phyloP scores from a whole-genome alignment of 768 basidiomycete genomes.

The Agrocybe praecox region DNA sequence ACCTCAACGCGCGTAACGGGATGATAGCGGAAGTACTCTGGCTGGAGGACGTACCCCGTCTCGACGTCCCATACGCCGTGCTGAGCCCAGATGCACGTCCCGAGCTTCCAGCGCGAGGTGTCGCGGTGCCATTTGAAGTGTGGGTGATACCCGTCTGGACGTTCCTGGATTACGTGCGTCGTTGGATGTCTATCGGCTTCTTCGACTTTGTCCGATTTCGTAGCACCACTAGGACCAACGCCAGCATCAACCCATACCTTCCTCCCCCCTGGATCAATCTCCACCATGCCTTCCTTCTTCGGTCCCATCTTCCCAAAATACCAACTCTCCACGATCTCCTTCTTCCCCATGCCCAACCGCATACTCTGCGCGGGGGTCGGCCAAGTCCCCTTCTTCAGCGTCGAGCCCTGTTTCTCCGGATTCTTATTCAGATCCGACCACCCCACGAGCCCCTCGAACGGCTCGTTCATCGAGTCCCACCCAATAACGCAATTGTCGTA shows the following conservation, averaged over 20 bases:
- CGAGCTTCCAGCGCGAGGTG: constrained; percentile 63
- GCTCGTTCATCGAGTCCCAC: constrained; percentile 98
- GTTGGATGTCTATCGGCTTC: neutral
- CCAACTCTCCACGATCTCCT: constrained; percentile 83
- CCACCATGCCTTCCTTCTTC: constrained; percentile 67
- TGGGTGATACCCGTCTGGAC: constrained; percentile 52
- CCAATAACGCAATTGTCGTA: constrained; percentile 90
- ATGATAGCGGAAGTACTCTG: constrained; percentile 70
- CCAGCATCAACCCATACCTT: constrained; percentile 69
- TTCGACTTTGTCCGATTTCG: neutral
- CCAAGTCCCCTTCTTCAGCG: constrained; percentile 82
- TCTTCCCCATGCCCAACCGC: constrained; percentile 85
- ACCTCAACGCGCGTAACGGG: constrained; percentile 47
- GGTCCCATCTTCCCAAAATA: constrained; percentile 83
- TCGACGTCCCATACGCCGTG: constrained; percentile 89
- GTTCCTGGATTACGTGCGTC: constrained; percentile 46
- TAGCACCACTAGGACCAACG: too few species aligned
- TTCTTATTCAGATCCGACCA: constrained; percentile 69
- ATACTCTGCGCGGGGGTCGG: constrained; percentile 87
- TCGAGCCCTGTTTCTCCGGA: constrained; percentile 68
- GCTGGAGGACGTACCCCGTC: constrained; percentile 63
- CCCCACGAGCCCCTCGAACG: constrained; percentile 76
- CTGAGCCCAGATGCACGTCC: constrained; percentile 83
- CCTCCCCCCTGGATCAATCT: constrained; percentile 82
- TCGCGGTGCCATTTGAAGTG: constrained; percentile 88